These are phyloP conservation scores for Fusarium sp. DNA, from an alignment of 2,329 filamentous ascomycete species.

Conservation along the genomic window DNA sequence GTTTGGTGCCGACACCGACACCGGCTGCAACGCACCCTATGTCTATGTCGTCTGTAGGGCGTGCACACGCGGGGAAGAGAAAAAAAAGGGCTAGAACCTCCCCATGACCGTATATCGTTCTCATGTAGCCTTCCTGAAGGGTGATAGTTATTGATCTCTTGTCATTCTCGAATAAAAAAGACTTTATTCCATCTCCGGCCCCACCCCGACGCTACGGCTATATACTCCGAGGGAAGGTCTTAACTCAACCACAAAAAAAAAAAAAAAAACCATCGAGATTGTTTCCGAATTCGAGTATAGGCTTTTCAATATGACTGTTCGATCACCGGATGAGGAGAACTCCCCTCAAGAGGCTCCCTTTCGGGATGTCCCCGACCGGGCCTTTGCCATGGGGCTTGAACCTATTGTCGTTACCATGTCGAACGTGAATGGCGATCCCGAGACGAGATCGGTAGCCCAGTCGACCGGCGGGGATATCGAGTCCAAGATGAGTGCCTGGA, in stretches of 20 bases:
- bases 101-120: slow-evolving; percentile 13
- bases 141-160: background rate
- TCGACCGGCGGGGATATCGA: slow-evolving; percentile 28
- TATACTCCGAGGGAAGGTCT: slow-evolving; percentile 3
- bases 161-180: background rate
- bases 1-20: slow-evolving; percentile 12
- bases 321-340: background rate
- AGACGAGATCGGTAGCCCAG: slow-evolving; percentile 21
- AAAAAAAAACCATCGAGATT: background rate
- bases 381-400: slow-evolving; percentile 26
- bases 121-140: slow-evolving; percentile 12
- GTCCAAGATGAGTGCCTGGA: slow-evolving; percentile 34
- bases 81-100: slow-evolving; percentile 15
- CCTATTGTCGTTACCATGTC: slow-evolving; percentile 30
- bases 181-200: slow-evolving; percentile 7
- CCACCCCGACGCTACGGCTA: slow-evolving; percentile 10
- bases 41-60: slow-evolving; percentile 2
- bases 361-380: slow-evolving; percentile 20
- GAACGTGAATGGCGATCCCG: slow-evolving; percentile 27
- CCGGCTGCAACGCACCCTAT: slow-evolving; percentile 4
- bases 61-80: background rate
- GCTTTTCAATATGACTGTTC: slow-evolving; percentile 3
- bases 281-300: background rate
- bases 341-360: background rate
- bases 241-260: background rate